Conservation (phyloP, 495 filamentous ascomycete genomes). For the Aspergillus heteromorphus region DNA sequence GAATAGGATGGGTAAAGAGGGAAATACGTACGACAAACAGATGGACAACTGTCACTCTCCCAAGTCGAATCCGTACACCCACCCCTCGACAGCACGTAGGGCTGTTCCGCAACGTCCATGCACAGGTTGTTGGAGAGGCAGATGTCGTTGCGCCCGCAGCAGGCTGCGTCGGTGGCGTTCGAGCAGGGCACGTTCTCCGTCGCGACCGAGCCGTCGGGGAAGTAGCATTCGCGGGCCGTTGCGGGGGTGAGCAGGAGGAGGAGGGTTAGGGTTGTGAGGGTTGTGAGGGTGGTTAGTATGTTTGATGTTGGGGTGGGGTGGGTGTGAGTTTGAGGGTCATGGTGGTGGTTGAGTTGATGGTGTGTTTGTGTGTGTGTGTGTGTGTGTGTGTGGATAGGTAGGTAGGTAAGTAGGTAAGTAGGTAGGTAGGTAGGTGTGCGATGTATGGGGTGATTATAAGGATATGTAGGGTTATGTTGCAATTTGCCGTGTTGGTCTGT, state of each 20-base stretch:
- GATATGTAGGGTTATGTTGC: too few relatives aligned
- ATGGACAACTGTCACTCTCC: conserved; percentile 12
- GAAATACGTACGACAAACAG: conserved; percentile 4
- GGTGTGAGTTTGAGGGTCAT: too few relatives aligned
- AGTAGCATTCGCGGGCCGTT: conserved; percentile 21
- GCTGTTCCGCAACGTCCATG: conserved; percentile 16
- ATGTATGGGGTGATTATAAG: too few relatives aligned
- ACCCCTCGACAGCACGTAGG: conserved; percentile 17
- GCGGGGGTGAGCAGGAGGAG: not conserved
- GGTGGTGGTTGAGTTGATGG: too few relatives aligned
- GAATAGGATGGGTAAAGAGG: not conserved
- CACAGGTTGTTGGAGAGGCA: conserved; percentile 48
- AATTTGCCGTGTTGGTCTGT: too few relatives aligned
- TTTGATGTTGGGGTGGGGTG: too few relatives aligned
- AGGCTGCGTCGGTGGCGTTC: conserved; percentile 57
- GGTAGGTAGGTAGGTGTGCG: too few relatives aligned
- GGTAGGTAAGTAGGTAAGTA: too few relatives aligned
- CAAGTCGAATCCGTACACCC: conserved; percentile 26
- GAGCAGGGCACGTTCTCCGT: conserved; percentile 21
- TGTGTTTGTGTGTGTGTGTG: too few relatives aligned
- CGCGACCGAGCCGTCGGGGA: conserved; percentile 13
- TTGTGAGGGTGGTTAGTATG: not conserved
- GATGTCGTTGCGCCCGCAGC: conserved; percentile 66
- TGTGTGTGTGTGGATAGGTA: too few relatives aligned
- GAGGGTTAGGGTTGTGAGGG: not conserved